These are phyloP conservation scores for Fomitopsis schrenkii DNA, from an alignment of 1,284 basidiomycete species.

Conservation along the genomic window DNA sequence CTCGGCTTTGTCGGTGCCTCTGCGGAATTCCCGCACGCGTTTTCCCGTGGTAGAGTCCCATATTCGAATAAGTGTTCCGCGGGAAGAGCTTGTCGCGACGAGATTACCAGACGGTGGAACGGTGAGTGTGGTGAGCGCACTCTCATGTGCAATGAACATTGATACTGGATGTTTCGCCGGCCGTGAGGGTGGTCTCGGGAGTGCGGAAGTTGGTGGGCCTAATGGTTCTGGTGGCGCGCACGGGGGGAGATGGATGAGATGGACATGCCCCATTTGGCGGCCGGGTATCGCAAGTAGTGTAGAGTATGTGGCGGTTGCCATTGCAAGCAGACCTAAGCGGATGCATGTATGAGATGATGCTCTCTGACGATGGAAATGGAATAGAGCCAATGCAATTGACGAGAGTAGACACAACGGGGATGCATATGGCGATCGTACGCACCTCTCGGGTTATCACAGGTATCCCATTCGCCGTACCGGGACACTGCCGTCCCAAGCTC, in stretches of 20 bases:
- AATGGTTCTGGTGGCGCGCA: constrained; percentile 54
- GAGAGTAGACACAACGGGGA: constrained; percentile 1
- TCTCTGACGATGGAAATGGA: not conserved
- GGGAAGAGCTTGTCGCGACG: constrained; percentile 81
- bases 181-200: constrained; percentile 46
- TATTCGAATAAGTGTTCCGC: constrained; percentile 85
- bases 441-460: constrained; percentile 86
- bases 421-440: constrained; percentile 20
- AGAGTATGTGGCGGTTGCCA: constrained; percentile 75
- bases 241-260: constrained; percentile 82
- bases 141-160: constrained; percentile 85
- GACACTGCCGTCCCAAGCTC: constrained; percentile 58
- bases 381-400: constrained; percentile 3
- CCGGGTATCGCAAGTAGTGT: constrained; percentile 87
- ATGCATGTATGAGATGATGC: not conserved
- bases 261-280: constrained; percentile 87
- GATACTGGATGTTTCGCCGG: constrained; percentile 64
- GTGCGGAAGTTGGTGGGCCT: constrained; percentile 42
- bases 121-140: constrained; percentile 75
- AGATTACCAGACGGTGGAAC: constrained; percentile 76
- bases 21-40: constrained; percentile 76
- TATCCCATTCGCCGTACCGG: constrained; percentile 83
- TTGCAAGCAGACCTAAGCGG: constrained; percentile 70
- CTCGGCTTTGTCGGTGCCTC: constrained; percentile 88
- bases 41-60: constrained; percentile 83